Base-by-base conservation (phyloP, 2,329 filamentous ascomycete species). In the Cryphonectria carpinicola region DNA sequence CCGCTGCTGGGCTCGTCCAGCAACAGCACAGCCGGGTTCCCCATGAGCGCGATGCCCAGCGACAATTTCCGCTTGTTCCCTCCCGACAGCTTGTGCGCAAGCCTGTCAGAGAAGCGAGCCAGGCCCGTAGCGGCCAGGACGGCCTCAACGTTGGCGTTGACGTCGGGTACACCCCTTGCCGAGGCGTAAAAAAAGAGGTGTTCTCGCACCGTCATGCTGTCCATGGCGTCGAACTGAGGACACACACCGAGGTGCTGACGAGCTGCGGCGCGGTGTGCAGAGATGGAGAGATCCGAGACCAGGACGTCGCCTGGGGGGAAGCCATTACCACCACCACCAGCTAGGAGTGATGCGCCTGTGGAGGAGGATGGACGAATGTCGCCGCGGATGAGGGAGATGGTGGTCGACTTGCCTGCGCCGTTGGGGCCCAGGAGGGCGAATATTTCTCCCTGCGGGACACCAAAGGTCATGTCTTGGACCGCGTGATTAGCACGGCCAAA, bases 31-130 rank as follows among this genome's bases (percentile, higher is more conserved):
- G 90, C 89, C 0, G 95, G 95, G 76, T 98, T 97, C 4, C 95
- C 95, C 87, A 97, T 97, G 1, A 98, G 83, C 0, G 95, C 95
- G 69, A 98, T 97, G 3, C 92, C 95, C 0, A 98, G 86, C 25
- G 90, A 93, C 1, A 98, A 84, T 80, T 98, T 98, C n/a, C 95
- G 87, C 83, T 97, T 97, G 82, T 97, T 98, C 41, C 95, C 95
- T 11, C 95, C 95, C 0, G 92, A 95, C 0, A 98, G 86, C 62
- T 92, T 92, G 68, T 88, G 86, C 0, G 93, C 95, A 87, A 95
- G 93, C 37, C 94, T 88, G 10, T 88, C 85, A 3, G 88, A 84
- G 81, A 94, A 97, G 0, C 87, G 85, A 8, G 86, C 81, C 0
- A 98, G 85, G 0, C 94, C 94, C 1, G 97, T 94, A 1, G 94